Conservation (phyloP, 73 alveolate genomes). For the Paramecium biaurelia region DNA sequence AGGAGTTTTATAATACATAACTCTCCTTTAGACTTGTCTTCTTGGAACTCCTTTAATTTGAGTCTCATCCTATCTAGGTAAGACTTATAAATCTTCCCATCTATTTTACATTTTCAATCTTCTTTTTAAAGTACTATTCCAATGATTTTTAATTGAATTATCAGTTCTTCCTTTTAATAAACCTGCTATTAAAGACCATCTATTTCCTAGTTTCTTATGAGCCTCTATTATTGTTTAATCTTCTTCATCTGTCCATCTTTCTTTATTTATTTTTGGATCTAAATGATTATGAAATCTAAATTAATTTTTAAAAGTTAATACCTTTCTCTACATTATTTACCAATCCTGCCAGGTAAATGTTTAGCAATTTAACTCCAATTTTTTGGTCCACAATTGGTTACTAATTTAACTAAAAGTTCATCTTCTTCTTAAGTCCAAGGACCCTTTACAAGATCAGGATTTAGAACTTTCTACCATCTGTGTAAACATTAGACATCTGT, state of each 20-base stretch:
- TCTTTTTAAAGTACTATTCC: conserved; percentile 86
- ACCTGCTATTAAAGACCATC: conserved; percentile 93
- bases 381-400: conserved; percentile 87
- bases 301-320: background rate
- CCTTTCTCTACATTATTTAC: conserved; percentile 96
- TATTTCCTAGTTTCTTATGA: conserved; percentile 89
- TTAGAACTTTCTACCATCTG: conserved; percentile 85
- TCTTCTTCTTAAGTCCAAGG: conserved; percentile 98
- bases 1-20: conserved; percentile 16
- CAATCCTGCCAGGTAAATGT: conserved; percentile 96
- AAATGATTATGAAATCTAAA: conserved; percentile 96
- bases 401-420: conserved; percentile 82
- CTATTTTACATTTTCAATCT: conserved; percentile 55
- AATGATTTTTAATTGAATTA: conserved; percentile 92
- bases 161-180: conserved; percentile 89
- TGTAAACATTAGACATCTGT: conserved; percentile 85
- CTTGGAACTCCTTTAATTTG: conserved; percentile 27
- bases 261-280: conserved; percentile 90
- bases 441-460: conserved; percentile 89
- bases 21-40: conserved; percentile 3
- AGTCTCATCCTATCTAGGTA: conserved; percentile 15
- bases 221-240: conserved; percentile 88
- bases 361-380: conserved; percentile 96
- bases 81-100: conserved; percentile 54
- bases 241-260: conserved; percentile 95